Base-by-base conservation (phyloP, 257 asterid species). In the Solanum gandarillasii region DNA sequence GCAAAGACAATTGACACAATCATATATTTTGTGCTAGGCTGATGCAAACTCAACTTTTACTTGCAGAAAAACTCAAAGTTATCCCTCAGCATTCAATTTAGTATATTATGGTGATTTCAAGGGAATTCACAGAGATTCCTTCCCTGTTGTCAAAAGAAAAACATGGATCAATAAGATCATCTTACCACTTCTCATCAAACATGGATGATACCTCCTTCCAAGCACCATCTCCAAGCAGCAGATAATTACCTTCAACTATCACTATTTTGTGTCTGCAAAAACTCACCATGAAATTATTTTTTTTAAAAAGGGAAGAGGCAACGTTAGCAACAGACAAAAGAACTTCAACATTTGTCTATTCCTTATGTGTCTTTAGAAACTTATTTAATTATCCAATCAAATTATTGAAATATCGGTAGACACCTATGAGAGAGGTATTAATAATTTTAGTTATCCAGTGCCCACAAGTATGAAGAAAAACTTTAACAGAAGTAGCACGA, bases 111-210 rank as follows among this genome's bases (percentile, higher is more conserved):
- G 29, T 14, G 68, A 9, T 18, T 43, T 7, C 20, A 76, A 18
- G 48, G 71, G 83, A 39, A 72, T 14, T 78, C 62, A 25, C 85
- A 27, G 67, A 27, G 67, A 43, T 79, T 25, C 5, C 23, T 41
- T 25, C 39, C 25, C 39, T 16, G 1, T 79, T 27, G 85, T 43
- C 67, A 27, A 43, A 79, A 85, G 43, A 90, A 79, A 62, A 72
- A 43, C 29, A 68, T 65, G 32, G 20, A 83, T 46, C 25, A 74
- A 76, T 86, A 86, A 88, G 79, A 89, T 60, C 65, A 43, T 60
- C n/a, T 89, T 93, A 97, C 99, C 99, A 97, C 87, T 94, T 97
- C 92, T 95, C 98, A 78, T 97, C 98, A 82, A 96, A 93, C 88
- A 91, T 81, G 72, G 91, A 90, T 85, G 98, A 92, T 89, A 97